Conservation (phyloP, 257 asterid genomes). For the Linaria vulgaris region DNA sequence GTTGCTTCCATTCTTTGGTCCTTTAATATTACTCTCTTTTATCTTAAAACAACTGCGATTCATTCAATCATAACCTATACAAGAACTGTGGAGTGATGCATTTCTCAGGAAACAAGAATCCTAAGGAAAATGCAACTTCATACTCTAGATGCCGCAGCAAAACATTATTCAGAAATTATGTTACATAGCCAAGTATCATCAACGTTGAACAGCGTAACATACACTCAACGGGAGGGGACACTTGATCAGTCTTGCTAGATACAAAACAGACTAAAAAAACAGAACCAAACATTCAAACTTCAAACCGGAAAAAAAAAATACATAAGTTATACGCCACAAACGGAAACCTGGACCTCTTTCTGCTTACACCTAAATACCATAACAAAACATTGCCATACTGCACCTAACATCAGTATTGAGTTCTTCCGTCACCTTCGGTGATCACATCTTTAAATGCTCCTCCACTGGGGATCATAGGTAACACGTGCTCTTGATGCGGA, state of each 20-base stretch:
- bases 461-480: constrained; percentile 87
- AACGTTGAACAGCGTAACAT: background rate
- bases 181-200: constrained; percentile 4
- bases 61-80: too few species aligned
- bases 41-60: too few species aligned
- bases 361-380: background rate
- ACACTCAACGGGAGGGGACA: background rate
- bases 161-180: background rate
- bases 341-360: background rate
- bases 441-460: constrained; percentile 77
- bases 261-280: background rate
- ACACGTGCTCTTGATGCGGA: constrained; percentile 80
- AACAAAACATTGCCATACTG: background rate
- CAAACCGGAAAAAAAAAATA: background rate
- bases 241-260: background rate
- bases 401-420: constrained; percentile 32
- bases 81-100: background rate
- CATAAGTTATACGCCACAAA: background rate
- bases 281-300: background rate
- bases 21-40: too few species aligned
- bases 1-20: too few species aligned
- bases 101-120: background rate
- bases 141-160: background rate
- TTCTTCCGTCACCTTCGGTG: constrained; percentile 75
- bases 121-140: background rate